Evolutionary conservation across 169 alveolate genomes (phyloP), one percentile per base, ranked within the genome.

Genomic region (Haemoproteus tartakovskyi): DNA sequence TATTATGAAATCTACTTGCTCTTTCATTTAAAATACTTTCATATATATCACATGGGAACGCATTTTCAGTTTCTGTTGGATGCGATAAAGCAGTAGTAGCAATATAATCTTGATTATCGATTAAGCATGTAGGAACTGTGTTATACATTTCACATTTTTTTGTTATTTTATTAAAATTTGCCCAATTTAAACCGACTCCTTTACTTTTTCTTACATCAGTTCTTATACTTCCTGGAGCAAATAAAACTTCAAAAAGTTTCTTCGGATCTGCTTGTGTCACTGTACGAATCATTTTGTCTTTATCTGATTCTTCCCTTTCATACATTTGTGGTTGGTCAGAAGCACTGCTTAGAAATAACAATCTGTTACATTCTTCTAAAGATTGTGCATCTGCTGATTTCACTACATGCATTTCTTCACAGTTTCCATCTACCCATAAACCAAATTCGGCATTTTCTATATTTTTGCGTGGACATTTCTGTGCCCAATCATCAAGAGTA

Each of bases 161-260:
- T 4, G 38, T 60, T 40, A 21, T 54, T 18, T 1, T 30, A 26
- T 81, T 74, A 80, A 61, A 88, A 50, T 81, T 86, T 1, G 85
- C 93, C 93, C 93, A 88, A 64, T 88, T 88, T 47, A 40, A 74
- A 8, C 93, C 93, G 29, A 45, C 79, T 38, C 93, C 93, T 26
- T 46, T 56, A 46, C 90, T 80, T 14, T 78, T 47, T 24, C 47
- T 26, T 1, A 47, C 41, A 26, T 79, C 63, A 18, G 82, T 27
- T 46, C 47, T 57, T 21, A 43, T 54, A 24, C 84, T 62, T 19
- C 89, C 79, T 24, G 60, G 56, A 29, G 87, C 87, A 9, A 87
- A 27, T 11, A 67, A 67, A 6, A 60, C 82, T 8, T 47, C 46
- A 24, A 19, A 19, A n/a, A 74, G 79, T 47, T 64, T 60, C 6